phyloP scores from a whole-genome alignment of 2,329 filamentous ascomycete genomes.

The Microcyclosporella mali region DNA sequence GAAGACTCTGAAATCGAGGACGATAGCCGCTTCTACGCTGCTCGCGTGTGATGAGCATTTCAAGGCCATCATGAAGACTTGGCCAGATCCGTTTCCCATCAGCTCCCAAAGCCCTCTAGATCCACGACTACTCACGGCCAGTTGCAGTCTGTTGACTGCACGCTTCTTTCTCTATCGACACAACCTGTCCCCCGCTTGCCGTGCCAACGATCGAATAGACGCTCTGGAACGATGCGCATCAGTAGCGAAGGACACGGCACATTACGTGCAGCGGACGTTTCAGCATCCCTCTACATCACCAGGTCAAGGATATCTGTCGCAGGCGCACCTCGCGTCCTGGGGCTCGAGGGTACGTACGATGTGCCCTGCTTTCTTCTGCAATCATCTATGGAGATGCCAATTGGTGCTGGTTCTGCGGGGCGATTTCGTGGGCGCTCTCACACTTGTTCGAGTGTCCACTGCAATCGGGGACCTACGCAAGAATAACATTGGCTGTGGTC shows the following conservation, averaged over 20 bases:
- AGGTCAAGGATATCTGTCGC: slow-evolving; percentile 23
- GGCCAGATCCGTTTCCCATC: slow-evolving; percentile 68
- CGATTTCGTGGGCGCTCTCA: slow-evolving; percentile 64
- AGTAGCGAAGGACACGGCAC: slow-evolving; percentile 71
- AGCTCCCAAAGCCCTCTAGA: slow-evolving; percentile 62
- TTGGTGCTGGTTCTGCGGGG: slow-evolving; percentile 72
- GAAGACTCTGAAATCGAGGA: slow-evolving; percentile 61
- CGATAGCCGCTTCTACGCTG: slow-evolving; percentile 61
- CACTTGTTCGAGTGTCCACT: slow-evolving; percentile 65
- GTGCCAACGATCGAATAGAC: slow-evolving; percentile 57
- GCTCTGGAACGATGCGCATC: slow-evolving; percentile 73
- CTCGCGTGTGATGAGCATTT: slow-evolving; percentile 80
- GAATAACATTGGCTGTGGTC: slow-evolving; percentile 71
- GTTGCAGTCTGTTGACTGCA: slow-evolving; percentile 73
- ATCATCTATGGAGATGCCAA: slow-evolving; percentile 80
- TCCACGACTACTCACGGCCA: slow-evolving; percentile 65
- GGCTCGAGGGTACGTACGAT: slow-evolving; percentile 57
- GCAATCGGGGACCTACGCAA: slow-evolving; percentile 66
- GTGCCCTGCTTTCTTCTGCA: slow-evolving; percentile 68
- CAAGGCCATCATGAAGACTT: slow-evolving; percentile 63
- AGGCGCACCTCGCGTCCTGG: slow-evolving; percentile 38
- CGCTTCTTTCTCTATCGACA: slow-evolving; percentile 84
- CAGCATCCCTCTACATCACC: slow-evolving; percentile 30
- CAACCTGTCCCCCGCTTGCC: slow-evolving; percentile 70
- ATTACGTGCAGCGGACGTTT: slow-evolving; percentile 63